A percentile compares a stretch with the other conserved stretches of the same genome.
phyloP scores from a whole-genome alignment of 805 yeast species.

The Ascoidea asiatica region DNA sequence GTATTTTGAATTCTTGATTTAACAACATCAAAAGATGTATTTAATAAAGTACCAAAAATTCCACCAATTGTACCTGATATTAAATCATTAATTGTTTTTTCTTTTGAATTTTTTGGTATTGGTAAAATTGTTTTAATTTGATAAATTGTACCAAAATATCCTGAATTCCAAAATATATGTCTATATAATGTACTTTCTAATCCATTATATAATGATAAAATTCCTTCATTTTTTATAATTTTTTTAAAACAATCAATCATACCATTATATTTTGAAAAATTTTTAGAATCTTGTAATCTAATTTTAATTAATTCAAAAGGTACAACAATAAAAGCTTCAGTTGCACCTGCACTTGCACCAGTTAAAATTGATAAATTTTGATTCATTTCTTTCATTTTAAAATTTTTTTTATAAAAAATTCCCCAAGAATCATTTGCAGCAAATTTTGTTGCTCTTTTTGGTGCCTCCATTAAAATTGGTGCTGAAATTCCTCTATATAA shows the following conservation, averaged over 20 bases:
- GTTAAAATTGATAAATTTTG: conserved; percentile 81
- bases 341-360: conserved; percentile 98
- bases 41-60: conserved; percentile 85
- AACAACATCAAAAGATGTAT: conserved; percentile 96
- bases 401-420: conserved; percentile 55
- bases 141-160: conserved; percentile 90
- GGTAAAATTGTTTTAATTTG: conserved; percentile 76
- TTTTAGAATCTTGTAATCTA: conserved; percentile 75
- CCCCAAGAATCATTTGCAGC: conserved; percentile 98
- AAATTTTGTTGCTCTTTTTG: conserved; percentile 96
- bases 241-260: conserved; percentile 70
- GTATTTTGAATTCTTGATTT: conserved; percentile 89
- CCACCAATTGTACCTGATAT: conserved; percentile 95
- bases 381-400: conserved; percentile 56
- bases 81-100: conserved; percentile 76
- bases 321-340: conserved; percentile 92
- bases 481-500: conserved; percentile 91
- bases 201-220: conserved; percentile 81
- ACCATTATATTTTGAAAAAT: conserved; percentile 56
- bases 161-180: conserved; percentile 95
- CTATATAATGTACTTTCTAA: conserved; percentile 96
- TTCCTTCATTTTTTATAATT: conserved; percentile 65
- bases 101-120: conserved; percentile 51
- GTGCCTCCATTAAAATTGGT: conserved; percentile 98
- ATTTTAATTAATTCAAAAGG: conserved; percentile 96